Conservation (phyloP, 352 stramenopile genomes). For the Phytophthora tubulina region DNA sequence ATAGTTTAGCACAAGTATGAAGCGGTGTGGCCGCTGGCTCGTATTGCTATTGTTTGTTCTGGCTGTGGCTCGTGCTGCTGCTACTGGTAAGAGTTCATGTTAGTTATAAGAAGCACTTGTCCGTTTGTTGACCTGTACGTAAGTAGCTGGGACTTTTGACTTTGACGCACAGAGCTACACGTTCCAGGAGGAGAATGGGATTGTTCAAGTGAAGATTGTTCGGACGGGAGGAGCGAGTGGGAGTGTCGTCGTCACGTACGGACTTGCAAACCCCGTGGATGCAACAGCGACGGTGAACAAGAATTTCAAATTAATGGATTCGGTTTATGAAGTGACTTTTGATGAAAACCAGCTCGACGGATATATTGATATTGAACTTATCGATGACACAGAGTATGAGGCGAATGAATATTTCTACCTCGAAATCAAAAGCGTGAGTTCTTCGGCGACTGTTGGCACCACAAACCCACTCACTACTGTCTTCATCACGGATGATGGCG, state of each 20-base stretch:
- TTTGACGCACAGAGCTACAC: slow-evolving; percentile 66
- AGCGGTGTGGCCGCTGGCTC: background rate
- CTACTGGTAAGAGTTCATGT: slow-evolving; percentile 42
- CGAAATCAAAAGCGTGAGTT: slow-evolving; percentile 50
- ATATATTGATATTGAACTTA: slow-evolving; percentile 57
- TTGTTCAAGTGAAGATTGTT: slow-evolving; percentile 59
- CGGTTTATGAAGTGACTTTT: slow-evolving; percentile 57
- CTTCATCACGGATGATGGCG: slow-evolving; percentile 69
- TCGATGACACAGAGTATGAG: slow-evolving; percentile 72
- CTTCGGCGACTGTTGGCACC: slow-evolving; percentile 50
- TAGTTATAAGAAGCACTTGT: too few species aligned
- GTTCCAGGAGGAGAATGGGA: slow-evolving; percentile 57
- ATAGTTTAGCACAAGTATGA: background rate
- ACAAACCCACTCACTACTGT: slow-evolving; percentile 40
- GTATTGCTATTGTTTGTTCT: slow-evolving; percentile 4
- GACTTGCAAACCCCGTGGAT: slow-evolving; percentile 50
- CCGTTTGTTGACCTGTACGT: background rate
- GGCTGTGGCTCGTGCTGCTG: slow-evolving; percentile 47
- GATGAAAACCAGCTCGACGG: slow-evolving; percentile 56
- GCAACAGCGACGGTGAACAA: slow-evolving; percentile 70
- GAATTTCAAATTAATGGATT: slow-evolving; percentile 61
- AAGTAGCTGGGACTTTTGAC: slow-evolving; percentile 61
- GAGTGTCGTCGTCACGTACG: slow-evolving; percentile 54
- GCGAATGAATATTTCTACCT: slow-evolving; percentile 76
- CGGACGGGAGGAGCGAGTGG: slow-evolving; percentile 54